Percentiles rank a stretch among this genome's conserved stretches.
Evolutionary conservation across 2,329 filamentous ascomycete species (phyloP).

Genomic region (Verticillium longisporum): DNA sequence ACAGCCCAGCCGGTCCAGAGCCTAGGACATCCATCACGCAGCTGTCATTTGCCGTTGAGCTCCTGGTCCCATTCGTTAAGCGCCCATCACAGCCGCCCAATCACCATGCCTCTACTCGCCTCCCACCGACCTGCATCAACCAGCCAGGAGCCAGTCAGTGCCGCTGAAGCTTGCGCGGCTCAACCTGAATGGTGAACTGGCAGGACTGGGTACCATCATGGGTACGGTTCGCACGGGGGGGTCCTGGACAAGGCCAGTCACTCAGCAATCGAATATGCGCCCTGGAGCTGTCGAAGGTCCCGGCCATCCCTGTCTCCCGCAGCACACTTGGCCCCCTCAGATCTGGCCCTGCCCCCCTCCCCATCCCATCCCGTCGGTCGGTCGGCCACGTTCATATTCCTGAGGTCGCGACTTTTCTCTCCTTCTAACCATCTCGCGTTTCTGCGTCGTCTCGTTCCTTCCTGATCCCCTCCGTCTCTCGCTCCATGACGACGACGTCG

Average conservation of each 20-base stretch:
- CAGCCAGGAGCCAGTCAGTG: conserved; percentile 7
- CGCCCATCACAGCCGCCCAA: conserved; percentile 11
- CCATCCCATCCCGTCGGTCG: conserved; percentile 1
- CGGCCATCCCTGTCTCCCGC: neutral
- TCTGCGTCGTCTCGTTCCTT: neutral
- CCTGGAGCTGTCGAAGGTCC: neutral
- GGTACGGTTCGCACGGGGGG: neutral
- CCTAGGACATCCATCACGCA: neutral
- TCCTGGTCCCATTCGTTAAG: conserved; percentile 7
- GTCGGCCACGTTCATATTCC: conserved; percentile 6
- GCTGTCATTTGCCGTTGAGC: neutral
- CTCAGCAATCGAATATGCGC: neutral
- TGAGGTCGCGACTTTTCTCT: neutral
- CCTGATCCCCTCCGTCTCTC: conserved; percentile 2
- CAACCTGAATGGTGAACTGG: neutral
- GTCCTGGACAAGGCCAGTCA: neutral
- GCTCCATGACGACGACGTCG: neutral
- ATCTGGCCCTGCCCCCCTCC: neutral
- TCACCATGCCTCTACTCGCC: conserved; percentile 8
- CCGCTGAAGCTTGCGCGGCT: conserved; percentile 4
- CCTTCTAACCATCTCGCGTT: neutral
- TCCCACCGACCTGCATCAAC: neutral
- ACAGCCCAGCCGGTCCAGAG: neutral
- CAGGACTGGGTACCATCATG: neutral
- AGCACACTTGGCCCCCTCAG: neutral